phyloP scores from a whole-genome alignment of 768 basidiomycete genomes.

The Amanita molliuscula region DNA sequence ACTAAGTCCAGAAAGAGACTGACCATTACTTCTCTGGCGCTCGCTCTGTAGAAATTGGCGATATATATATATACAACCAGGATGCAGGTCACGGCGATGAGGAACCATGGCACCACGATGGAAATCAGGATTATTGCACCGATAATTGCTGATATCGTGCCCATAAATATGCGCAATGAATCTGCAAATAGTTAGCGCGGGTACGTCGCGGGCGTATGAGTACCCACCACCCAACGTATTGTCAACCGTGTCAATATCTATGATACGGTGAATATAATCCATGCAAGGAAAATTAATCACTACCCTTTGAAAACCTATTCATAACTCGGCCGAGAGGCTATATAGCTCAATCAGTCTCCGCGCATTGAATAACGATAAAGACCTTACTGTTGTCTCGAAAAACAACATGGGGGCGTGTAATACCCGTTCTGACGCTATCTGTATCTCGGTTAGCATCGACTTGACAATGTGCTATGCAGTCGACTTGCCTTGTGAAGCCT shows the following conservation, averaged over 20 bases:
- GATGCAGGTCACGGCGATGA: constrained; percentile 60
- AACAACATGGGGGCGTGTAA: constrained; percentile 86
- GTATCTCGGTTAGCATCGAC: not conserved
- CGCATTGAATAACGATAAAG: not conserved
- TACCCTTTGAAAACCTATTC: constrained; percentile 82
- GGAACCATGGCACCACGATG: constrained; percentile 75
- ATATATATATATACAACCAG: constrained; percentile 54
- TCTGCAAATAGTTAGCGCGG: constrained; percentile 24
- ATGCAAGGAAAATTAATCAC: not conserved
- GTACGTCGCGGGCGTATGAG: not conserved
- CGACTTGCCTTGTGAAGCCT: constrained; percentile 44
- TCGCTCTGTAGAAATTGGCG: constrained; percentile 76
- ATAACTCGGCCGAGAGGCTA: constrained; percentile 79
- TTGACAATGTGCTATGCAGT: not conserved
- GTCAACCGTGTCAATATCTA: constrained; percentile 75
- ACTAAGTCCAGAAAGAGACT: constrained; percentile 6
- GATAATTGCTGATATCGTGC: constrained; percentile 52
- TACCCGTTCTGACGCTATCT: constrained; percentile 57
- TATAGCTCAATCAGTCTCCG: constrained; percentile 8
- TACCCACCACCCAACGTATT: constrained; percentile 50
- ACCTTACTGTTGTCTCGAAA: constrained; percentile 71
- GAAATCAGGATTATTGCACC: constrained; percentile 75
- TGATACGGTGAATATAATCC: not conserved
- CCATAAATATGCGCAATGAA: constrained; percentile 61
- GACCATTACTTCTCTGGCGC: constrained; percentile 81